A percentile compares a stretch with the other conserved stretches of the same genome.
phyloP scores from a whole-genome alignment of 1,139 yeast species.

The Blastobotrys aristatus region DNA sequence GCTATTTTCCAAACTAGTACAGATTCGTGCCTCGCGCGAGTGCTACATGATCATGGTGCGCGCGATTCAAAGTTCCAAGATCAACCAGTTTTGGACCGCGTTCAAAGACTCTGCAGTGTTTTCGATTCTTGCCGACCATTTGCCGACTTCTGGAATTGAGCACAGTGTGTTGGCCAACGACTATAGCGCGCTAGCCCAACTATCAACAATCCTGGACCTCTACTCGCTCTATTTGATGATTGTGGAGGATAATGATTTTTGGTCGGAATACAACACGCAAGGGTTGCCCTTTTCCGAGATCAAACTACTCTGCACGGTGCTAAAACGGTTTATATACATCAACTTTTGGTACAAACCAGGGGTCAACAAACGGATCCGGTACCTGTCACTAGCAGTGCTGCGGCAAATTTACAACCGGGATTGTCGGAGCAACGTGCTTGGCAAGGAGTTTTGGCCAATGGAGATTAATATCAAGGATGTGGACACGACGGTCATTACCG shows the following conservation, averaged over 20 bases:
- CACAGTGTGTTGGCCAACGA: not conserved
- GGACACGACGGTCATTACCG: slow-evolving; percentile 16
- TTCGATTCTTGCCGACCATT: not conserved
- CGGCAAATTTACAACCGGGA: slow-evolving; percentile 69
- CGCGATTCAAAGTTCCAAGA: not conserved
- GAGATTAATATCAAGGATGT: slow-evolving; percentile 21
- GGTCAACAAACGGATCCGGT: slow-evolving; percentile 18
- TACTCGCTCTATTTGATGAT: slow-evolving; percentile 49
- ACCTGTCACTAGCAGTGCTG: slow-evolving; percentile 46
- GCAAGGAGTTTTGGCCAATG: slow-evolving; percentile 54
- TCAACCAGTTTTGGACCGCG: slow-evolving; percentile 21
- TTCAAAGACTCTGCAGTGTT: slow-evolving; percentile 19
- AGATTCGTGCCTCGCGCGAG: not conserved
- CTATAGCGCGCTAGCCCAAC: not conserved
- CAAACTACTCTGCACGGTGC: slow-evolving; percentile 36
- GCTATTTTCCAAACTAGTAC: slow-evolving; percentile 2
- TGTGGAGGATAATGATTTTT: slow-evolving; percentile 63
- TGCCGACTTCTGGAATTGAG: not conserved
- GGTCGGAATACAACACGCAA: slow-evolving; percentile 19
- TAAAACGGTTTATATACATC: slow-evolving; percentile 53
- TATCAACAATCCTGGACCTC: not conserved
- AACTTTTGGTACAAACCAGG: not conserved
- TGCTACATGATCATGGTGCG: not conserved
- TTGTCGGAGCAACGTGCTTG: slow-evolving; percentile 55
- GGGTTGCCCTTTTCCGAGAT: slow-evolving; percentile 45